Percentiles rank a stretch among this genome's conserved stretches.
These are phyloP conservation scores for Artemisia argyi DNA, from an alignment of 129 eudicot species.

Conservation along the genomic window DNA sequence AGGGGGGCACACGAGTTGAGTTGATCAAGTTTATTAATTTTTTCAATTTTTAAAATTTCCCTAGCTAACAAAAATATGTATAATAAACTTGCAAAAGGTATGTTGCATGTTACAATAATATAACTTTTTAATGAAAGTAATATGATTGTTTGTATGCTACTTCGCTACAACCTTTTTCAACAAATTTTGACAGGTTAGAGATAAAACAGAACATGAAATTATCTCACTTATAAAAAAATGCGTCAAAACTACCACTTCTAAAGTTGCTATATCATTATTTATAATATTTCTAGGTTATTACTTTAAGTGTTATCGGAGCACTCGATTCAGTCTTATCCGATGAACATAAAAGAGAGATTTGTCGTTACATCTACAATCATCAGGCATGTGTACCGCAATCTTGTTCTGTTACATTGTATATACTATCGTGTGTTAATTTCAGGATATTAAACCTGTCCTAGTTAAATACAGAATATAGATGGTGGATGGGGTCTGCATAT, in stretches of 20 bases:
- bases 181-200: no score
- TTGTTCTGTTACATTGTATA: slow-evolving; percentile 2
- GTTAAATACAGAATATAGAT: slow-evolving; percentile 67
- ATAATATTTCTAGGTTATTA: slow-evolving; percentile 58
- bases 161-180: no score
- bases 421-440: neutral
- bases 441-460: slow-evolving; percentile 3
- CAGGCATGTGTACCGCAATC: slow-evolving; percentile 55
- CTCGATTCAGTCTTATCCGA: slow-evolving; percentile 78
- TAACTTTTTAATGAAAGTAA: no score
- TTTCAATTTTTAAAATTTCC: no score
- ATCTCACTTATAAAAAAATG: neutral
- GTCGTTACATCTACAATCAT: slow-evolving; percentile 93
- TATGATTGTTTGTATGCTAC: no score
- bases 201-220: no score
- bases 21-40: no score
- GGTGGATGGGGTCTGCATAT: slow-evolving; percentile 99
- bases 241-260: neutral
- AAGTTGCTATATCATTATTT: slow-evolving; percentile 6
- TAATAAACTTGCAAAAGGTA: no score
- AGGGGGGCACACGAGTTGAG: neutral
- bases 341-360: slow-evolving; percentile 81
- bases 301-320: slow-evolving; percentile 77
- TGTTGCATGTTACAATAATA: no score
- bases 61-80: no score